Evolutionary conservation across 163 green algal genomes (phyloP).

Genomic region (Volvox carteri): DNA sequence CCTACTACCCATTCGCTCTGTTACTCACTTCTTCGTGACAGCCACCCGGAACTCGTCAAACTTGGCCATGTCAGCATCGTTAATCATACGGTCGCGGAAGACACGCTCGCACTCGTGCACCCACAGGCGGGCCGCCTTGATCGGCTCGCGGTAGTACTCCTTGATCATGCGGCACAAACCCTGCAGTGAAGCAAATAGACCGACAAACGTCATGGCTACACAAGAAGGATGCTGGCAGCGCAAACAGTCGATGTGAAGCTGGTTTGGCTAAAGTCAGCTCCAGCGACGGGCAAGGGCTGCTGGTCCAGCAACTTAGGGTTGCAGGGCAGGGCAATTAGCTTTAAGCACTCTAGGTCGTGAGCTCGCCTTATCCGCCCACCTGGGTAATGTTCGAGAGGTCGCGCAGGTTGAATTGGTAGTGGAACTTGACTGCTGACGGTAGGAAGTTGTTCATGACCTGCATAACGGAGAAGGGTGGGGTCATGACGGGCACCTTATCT

Average conservation of each 20-base stretch:
- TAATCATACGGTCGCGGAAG: conserved; percentile 91
- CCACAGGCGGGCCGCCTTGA: conserved; percentile 88
- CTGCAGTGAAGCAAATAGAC: conserved; percentile 51
- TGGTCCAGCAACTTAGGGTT: too few species aligned
- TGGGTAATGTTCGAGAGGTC: conserved; percentile 89
- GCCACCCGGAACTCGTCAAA: conserved; percentile 82
- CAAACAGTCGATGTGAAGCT: too few species aligned
- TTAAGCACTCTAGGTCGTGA: too few species aligned
- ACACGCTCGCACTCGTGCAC: conserved; percentile 93
- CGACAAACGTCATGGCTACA: too few species aligned
- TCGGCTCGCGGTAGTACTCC: conserved; percentile 79
- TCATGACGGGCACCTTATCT: too few species aligned
- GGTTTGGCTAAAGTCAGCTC: too few species aligned
- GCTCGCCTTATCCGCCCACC: too few species aligned
- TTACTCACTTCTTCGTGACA: conserved; percentile 83
- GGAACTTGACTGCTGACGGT: conserved; percentile 92
- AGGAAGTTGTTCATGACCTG: conserved; percentile 92
- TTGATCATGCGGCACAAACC: conserved; percentile 86
- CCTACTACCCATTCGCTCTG: too few species aligned
- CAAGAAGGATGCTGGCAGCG: too few species aligned
- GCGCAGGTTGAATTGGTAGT: conserved; percentile 96
- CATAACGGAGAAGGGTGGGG: too few species aligned
- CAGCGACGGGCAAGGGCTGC: too few species aligned
- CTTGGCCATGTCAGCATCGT: conserved; percentile 83
- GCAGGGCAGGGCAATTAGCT: too few species aligned